Conservation (phyloP, 495 filamentous ascomycete genomes). For the Aspergillus bridgeri region DNA sequence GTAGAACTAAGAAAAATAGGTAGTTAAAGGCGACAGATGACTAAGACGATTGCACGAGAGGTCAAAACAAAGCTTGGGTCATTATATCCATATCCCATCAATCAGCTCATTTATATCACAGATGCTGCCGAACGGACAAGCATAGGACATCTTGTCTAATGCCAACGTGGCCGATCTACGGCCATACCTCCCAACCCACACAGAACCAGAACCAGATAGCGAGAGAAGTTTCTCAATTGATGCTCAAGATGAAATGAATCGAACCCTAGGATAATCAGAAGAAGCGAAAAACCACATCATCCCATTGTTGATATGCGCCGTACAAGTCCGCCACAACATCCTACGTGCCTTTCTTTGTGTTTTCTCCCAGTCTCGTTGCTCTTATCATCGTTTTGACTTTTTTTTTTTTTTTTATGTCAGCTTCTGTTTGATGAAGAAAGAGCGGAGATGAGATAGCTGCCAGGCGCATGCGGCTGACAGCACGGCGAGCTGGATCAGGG, state of each 20-base stretch:
- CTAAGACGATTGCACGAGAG: too few relatives aligned
- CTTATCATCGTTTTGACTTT: background rate
- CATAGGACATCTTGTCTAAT: background rate
- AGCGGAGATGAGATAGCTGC: conserved; percentile 91
- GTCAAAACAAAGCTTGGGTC: background rate
- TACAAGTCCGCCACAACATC: background rate
- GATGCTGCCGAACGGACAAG: background rate
- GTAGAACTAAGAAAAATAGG: background rate
- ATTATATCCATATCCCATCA: conserved; percentile 10
- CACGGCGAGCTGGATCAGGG: conserved; percentile 83
- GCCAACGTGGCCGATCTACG: background rate
- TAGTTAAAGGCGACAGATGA: too few relatives aligned
- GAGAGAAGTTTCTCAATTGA: background rate
- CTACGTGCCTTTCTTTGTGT: background rate
- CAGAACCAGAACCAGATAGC: background rate
- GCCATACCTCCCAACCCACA: background rate
- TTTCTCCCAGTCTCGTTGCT: background rate
- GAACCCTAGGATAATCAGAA: background rate
- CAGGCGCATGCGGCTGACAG: conserved; percentile 90
- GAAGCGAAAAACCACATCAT: background rate
- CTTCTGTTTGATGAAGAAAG: conserved; percentile 99
- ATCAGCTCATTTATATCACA: conserved; percentile 5
- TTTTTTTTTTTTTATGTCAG: conserved; percentile 52
- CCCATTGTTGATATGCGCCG: background rate
- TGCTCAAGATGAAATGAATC: background rate